Percentiles rank a stretch among this genome's conserved stretches.
Conservation (phyloP, 2,329 filamentous ascomycete genomes). For the Periconia digitata region DNA sequence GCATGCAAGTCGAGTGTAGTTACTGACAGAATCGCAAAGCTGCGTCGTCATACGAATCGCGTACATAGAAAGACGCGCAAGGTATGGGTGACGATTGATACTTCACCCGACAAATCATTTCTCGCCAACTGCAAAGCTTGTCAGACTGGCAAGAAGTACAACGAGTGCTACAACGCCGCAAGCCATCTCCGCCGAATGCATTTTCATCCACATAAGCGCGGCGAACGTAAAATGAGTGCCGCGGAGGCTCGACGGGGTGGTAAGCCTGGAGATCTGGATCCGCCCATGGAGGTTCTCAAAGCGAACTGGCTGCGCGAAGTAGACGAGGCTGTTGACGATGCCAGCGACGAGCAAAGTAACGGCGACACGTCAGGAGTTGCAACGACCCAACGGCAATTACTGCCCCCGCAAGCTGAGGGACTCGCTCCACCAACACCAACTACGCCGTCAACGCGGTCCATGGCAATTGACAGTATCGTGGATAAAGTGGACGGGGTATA, state of each 20-base stretch:
- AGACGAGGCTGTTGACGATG: conserved; percentile 46
- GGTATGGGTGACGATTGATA: conserved; percentile 67
- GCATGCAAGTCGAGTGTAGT: background rate
- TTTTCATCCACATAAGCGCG: conserved; percentile 70
- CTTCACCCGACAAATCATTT: conserved; percentile 62
- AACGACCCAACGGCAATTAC: conserved; percentile 19
- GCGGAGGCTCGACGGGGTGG: conserved; percentile 62
- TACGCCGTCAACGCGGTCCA: conserved; percentile 40
- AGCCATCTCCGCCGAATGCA: conserved; percentile 86
- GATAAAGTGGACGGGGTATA: conserved; percentile 40
- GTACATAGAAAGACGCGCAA: conserved; percentile 66
- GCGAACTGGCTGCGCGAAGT: conserved; percentile 60
- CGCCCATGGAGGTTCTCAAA: conserved; percentile 63
- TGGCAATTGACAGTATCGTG: conserved; percentile 44
- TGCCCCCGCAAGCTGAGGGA: conserved; percentile 25
- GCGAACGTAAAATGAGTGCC: conserved; percentile 56
- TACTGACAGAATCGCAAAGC: background rate
- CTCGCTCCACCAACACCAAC: conserved; percentile 41
- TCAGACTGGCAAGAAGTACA: conserved; percentile 74
- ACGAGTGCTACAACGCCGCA: conserved; percentile 90
- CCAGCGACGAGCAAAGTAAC: conserved; percentile 19
- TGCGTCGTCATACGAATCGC: conserved; percentile 56
- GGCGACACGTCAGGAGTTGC: conserved; percentile 15
- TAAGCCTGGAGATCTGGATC: conserved; percentile 57
- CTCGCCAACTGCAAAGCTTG: conserved; percentile 84